These are phyloP conservation scores for Diaporthe longicolla DNA, from an alignment of 2,329 filamentous ascomycete species.

Conservation along the genomic window DNA sequence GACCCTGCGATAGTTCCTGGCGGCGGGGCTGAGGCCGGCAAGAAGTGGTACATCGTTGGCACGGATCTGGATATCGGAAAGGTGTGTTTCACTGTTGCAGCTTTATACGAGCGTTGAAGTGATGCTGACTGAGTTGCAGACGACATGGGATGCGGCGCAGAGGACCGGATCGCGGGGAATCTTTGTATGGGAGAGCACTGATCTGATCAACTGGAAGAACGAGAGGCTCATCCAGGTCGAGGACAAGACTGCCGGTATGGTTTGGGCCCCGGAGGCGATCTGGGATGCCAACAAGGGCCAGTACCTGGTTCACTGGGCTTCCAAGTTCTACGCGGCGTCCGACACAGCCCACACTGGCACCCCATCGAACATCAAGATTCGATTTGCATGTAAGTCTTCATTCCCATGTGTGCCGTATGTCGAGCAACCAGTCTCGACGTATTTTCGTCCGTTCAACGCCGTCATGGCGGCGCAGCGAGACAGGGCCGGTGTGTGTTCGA, in stretches of 20 bases:
- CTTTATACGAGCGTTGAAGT: too few relatives aligned
- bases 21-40: conserved; percentile 60
- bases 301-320: conserved; percentile 64
- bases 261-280: conserved; percentile 70
- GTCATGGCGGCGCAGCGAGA: neutral
- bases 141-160: conserved; percentile 66
- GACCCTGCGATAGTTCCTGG: conserved; percentile 65
- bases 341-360: conserved; percentile 64
- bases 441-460: neutral
- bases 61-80: conserved; percentile 67
- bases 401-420: neutral
- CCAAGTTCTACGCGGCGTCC: conserved; percentile 62
- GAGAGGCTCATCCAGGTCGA: conserved; percentile 66
- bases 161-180: conserved; percentile 66
- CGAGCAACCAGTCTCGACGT: neutral
- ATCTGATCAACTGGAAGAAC: conserved; percentile 63
- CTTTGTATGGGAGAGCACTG: conserved; percentile 68
- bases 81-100: conserved; percentile 46
- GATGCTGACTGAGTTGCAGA: conserved; percentile 52
- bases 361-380: conserved; percentile 61
- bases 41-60: conserved; percentile 69
- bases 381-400: conserved; percentile 58
- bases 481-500: too few relatives aligned
- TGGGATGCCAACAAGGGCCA: conserved; percentile 62
- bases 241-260: conserved; percentile 68